Evolutionary conservation across 202 grass and related monocot species (phyloP).

Genomic region (Digitaria exilis): DNA sequence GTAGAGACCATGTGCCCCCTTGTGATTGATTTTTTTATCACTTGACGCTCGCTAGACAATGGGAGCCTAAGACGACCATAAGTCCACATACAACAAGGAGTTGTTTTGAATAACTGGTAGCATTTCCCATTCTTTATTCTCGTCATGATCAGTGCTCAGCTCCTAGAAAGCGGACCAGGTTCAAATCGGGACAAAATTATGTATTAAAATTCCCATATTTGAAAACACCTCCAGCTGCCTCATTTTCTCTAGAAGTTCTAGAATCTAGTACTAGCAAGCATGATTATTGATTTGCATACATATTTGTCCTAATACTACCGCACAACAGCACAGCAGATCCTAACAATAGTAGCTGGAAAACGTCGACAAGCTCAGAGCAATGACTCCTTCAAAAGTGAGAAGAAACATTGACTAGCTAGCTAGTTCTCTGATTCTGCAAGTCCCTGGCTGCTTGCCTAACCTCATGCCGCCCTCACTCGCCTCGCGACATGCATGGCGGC

Average conservation of each 20-base stretch:
- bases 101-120: slow-evolving; percentile 30
- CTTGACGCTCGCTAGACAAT: slow-evolving; percentile 17
- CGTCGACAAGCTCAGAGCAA: neutral
- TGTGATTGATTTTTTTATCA: slow-evolving; percentile 6
- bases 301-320: too few species aligned
- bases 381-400: slow-evolving; percentile 23
- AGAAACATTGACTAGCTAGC: neutral
- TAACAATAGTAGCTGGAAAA: slow-evolving; percentile 6
- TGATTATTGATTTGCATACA: neutral
- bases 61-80: neutral
- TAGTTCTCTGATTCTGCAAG: neutral
- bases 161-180: neutral
- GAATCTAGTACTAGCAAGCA: neutral
- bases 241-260: neutral
- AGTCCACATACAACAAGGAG: slow-evolving; percentile 41
- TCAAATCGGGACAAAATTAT: neutral
- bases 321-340: too few species aligned
- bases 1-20: slow-evolving; percentile 23
- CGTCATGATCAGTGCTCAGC: neutral
- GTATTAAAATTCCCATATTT: neutral
- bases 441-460: slow-evolving; percentile 11
- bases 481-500: neutral
- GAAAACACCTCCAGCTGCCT: neutral
- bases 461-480: slow-evolving; percentile 7
- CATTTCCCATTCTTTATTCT: slow-evolving; percentile 13